A percentile compares a stretch with the other conserved stretches of the same genome.
Conservation (phyloP, 306 rosid genomes). For the Quercus agrifolia region DNA sequence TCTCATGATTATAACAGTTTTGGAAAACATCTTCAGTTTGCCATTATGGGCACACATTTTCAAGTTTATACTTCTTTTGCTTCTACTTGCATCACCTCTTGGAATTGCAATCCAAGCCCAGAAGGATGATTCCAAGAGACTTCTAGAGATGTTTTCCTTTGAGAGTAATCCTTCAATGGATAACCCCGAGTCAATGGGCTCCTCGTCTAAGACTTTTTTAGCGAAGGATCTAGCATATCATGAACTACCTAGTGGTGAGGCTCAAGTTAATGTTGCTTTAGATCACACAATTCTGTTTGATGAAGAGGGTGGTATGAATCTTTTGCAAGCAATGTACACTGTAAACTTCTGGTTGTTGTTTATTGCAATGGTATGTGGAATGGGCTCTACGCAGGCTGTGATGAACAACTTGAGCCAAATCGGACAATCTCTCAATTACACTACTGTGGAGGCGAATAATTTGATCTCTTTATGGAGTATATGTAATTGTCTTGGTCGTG, state of each 20-base stretch:
- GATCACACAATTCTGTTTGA: constrained; percentile 14
- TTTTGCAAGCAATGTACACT: constrained; percentile 51
- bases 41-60: constrained; percentile 43
- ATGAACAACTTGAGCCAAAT: constrained; percentile 45
- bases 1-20: constrained; percentile 55
- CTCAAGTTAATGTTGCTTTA: constrained; percentile 21
- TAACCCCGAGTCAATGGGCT: too few species aligned
- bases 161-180: background rate
- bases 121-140: constrained; percentile 4
- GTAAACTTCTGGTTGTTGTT: constrained; percentile 80
- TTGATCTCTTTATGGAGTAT: too few species aligned
- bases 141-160: constrained; percentile 2
- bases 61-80: constrained; percentile 40
- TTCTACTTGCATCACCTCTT: constrained; percentile 56
- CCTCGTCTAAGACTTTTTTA: too few species aligned
- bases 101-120: constrained; percentile 63
- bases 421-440: too few species aligned
- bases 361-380: constrained; percentile 69
- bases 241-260: constrained; percentile 44
- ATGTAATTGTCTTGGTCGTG: too few species aligned
- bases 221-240: constrained; percentile 37
- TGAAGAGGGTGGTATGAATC: constrained; percentile 49
- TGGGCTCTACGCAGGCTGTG: constrained; percentile 81
- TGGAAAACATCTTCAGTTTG: constrained; percentile 43
- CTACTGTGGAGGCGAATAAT: too few species aligned